phyloP scores from a whole-genome alignment of 2,329 filamentous ascomycete species.

The Geoglossum cookeanum region DNA sequence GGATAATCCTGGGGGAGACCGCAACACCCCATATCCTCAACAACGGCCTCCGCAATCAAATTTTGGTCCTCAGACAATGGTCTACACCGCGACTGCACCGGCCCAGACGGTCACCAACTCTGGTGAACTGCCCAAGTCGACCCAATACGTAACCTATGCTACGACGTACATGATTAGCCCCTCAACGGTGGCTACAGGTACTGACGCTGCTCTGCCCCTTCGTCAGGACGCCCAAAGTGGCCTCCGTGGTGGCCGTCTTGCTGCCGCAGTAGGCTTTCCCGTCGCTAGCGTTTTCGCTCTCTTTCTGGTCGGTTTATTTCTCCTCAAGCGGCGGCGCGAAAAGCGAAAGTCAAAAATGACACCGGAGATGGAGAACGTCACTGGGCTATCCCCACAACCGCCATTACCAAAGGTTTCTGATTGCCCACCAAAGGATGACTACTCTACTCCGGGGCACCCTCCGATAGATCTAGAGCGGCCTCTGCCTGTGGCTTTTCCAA shows the following conservation, averaged over 20 bases:
- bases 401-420: slow-evolving; percentile 27
- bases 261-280: neutral
- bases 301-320: slow-evolving; percentile 20
- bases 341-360: neutral
- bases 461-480: slow-evolving; percentile 20
- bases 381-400: slow-evolving; percentile 20
- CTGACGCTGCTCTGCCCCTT: neutral
- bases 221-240: neutral
- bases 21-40: neutral
- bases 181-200: neutral
- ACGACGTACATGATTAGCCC: neutral
- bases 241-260: neutral
- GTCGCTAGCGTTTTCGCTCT: slow-evolving; percentile 16
- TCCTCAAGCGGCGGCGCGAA: slow-evolving; percentile 3
- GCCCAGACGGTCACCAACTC: neutral
- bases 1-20: neutral
- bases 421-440: slow-evolving; percentile 18
- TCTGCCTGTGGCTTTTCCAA: slow-evolving; percentile 9
- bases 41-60: neutral
- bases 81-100: neutral
- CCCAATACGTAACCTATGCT: neutral
- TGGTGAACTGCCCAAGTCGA: neutral
- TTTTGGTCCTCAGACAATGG: neutral
- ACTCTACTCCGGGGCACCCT: slow-evolving; percentile 23
- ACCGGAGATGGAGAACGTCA: slow-evolving; percentile 21